These are phyloP conservation scores for Pseudogymnoascus sp. DNA, from an alignment of 2,329 filamentous ascomycete genomes.

Conservation along the genomic window DNA sequence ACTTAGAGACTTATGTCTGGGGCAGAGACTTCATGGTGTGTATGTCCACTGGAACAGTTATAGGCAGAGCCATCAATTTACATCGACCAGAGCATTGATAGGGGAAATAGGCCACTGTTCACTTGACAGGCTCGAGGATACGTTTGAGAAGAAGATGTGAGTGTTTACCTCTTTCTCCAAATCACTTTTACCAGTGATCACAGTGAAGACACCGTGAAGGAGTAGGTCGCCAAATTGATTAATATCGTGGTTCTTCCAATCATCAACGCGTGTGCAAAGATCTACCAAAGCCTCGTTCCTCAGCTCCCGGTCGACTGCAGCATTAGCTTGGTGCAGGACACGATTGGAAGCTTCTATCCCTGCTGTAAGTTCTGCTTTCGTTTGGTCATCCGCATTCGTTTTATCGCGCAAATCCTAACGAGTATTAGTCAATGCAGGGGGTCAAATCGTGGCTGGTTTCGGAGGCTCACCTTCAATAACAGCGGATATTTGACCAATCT, in stretches of 20 bases:
- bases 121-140: not conserved
- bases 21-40: not conserved
- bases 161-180: slow-evolving; percentile 65
- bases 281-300: slow-evolving; percentile 78
- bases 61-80: not conserved
- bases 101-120: not conserved
- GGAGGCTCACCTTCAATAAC: slow-evolving; percentile 62
- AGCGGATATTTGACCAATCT: slow-evolving; percentile 90
- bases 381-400: slow-evolving; percentile 61
- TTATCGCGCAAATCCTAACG: slow-evolving; percentile 77
- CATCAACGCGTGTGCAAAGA: slow-evolving; percentile 74
- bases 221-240: slow-evolving; percentile 87
- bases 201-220: slow-evolving; percentile 82
- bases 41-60: not conserved
- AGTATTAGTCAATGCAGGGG: slow-evolving; percentile 11
- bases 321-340: slow-evolving; percentile 78
- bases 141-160: not conserved
- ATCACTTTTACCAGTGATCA: slow-evolving; percentile 82
- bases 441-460: not conserved
- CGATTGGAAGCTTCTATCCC: slow-evolving; percentile 78
- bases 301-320: slow-evolving; percentile 82
- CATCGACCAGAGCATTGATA: not conserved
- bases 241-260: slow-evolving; percentile 91
- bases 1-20: not conserved
- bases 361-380: slow-evolving; percentile 62